Base-by-base conservation (phyloP, 192 early-diverging fungal species). In the Haplosporangium gracile region DNA sequence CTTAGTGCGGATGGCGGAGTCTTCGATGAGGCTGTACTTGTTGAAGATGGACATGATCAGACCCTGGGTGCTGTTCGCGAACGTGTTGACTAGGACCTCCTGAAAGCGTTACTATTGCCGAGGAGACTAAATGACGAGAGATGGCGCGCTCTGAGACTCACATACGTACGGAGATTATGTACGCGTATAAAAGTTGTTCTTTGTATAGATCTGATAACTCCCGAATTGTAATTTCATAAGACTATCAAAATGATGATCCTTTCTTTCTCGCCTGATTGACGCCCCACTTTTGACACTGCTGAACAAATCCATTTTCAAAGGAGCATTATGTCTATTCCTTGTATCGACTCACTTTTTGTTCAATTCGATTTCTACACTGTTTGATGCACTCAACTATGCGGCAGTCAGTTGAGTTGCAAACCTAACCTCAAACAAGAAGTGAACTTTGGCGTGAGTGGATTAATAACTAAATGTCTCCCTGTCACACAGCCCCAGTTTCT, bases 61-160 rank as follows among this genome's bases (percentile, higher is more conserved):
- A 55, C 83, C 82, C 10, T 77, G 63, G 3, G 83, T 36, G 38
- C 87, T 88, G 51, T 68, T 55, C 4, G 82, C 63, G 22, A 88
- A 86, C 38, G 77, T 73, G 34, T 81, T 81, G 63, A 89, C 69
- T 38, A 81, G 70, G 3, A 83, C 88, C 70, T 83, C 55, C 18
- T 81, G 79, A 47, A 84, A 79, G 65, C 60, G 55, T 78, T 80
- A 8, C 60, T 29, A 7, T 42, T 38, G 34, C 81, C 87, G 69
- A 74, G 74, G 16, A 90, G 70, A 22, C 70, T 81, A 70, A 89
- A 88, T 63, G n/a, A 32, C 2, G 60, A 32, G 7, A 32, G 11
- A 32, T 63, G 29, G 26, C 60, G 60, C 55, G 24, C 26, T 22
- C 29, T 32, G 60, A n/a, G 29, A 26, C 55, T 2, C 36, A 8